Conservation (phyloP, 2,329 filamentous ascomycete species). For the Phyllosticta citrichinensis region DNA sequence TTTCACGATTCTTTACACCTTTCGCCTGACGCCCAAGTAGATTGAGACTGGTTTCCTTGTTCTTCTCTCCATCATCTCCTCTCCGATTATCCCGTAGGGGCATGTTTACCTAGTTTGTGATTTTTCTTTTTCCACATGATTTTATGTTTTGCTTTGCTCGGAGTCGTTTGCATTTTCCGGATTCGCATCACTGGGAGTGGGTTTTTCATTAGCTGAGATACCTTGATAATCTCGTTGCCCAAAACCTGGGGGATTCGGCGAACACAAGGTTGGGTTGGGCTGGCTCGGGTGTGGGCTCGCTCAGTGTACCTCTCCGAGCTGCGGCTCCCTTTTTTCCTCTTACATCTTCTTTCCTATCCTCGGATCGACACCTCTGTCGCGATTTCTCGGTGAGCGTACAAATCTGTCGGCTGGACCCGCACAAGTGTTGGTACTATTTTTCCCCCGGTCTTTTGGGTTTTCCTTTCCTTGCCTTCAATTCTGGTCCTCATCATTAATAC, state of each 20-base stretch:
- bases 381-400: slow-evolving; percentile 3
- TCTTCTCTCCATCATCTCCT: slow-evolving; percentile 6
- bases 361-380: slow-evolving; percentile 5
- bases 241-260: slow-evolving; percentile 10
- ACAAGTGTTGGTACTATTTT: slow-evolving; percentile 8
- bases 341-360: slow-evolving; percentile 2
- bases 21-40: slow-evolving; percentile 1
- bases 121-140: slow-evolving; percentile 1
- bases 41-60: slow-evolving; percentile 5
- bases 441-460: slow-evolving; percentile 6
- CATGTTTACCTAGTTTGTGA: slow-evolving; percentile 5
- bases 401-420: slow-evolving; percentile 10
- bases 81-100: slow-evolving; percentile 9
- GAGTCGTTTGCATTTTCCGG: slow-evolving; percentile 5
- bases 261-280: slow-evolving; percentile 10
- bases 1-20: slow-evolving; percentile 8
- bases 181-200: slow-evolving; percentile 10
- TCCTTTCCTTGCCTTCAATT: neutral
- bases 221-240: slow-evolving; percentile 9
- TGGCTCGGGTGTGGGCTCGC: slow-evolving; percentile 11
- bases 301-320: slow-evolving; percentile 8
- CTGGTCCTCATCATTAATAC: slow-evolving; percentile 9
- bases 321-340: slow-evolving; percentile 3
- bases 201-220: slow-evolving; percentile 6
- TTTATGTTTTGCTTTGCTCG: neutral